Percentiles rank a stretch among this genome's conserved stretches.
These are phyloP conservation scores for Suaeda aralocaspica DNA, from an alignment of 148 eudicot genomes.

Conservation along the genomic window DNA sequence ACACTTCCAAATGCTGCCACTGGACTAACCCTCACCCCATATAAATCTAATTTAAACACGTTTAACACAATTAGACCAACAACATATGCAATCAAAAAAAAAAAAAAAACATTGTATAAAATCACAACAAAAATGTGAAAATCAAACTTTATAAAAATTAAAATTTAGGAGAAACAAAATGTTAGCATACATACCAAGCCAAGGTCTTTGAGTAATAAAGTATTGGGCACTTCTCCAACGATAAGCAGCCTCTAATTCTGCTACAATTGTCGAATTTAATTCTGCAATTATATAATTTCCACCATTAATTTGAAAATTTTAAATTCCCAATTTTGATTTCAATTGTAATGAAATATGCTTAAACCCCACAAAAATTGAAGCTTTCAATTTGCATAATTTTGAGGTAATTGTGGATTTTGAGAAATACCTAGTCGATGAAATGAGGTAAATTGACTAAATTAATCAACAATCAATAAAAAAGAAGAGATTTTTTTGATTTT, in stretches of 20 bases:
- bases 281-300: slow-evolving; percentile 33
- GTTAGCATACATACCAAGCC: slow-evolving; percentile 98
- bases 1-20: slow-evolving; percentile 75
- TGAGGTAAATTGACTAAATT: slow-evolving; percentile 7
- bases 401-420: not conserved
- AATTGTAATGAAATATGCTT: not conserved
- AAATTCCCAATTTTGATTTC: not conserved
- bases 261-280: slow-evolving; percentile 40
- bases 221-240: slow-evolving; percentile 61
- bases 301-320: not conserved
- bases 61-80: not conserved
- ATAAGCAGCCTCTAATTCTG: slow-evolving; percentile 80
- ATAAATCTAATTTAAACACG: slow-evolving; percentile 46
- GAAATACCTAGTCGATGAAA: slow-evolving; percentile 17
- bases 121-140: not conserved
- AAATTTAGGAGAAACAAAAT: not conserved
- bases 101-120: not conserved
- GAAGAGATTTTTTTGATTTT: not conserved
- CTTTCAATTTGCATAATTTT: not conserved
- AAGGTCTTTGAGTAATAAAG: slow-evolving; percentile 67
- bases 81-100: not conserved
- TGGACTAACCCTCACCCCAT: slow-evolving; percentile 79
- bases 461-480: not conserved
- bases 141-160: not conserved
- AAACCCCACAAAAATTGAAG: not conserved